Base-by-base conservation (phyloP, 495 filamentous ascomycete species). In the Corynascus novoguineensis region DNA sequence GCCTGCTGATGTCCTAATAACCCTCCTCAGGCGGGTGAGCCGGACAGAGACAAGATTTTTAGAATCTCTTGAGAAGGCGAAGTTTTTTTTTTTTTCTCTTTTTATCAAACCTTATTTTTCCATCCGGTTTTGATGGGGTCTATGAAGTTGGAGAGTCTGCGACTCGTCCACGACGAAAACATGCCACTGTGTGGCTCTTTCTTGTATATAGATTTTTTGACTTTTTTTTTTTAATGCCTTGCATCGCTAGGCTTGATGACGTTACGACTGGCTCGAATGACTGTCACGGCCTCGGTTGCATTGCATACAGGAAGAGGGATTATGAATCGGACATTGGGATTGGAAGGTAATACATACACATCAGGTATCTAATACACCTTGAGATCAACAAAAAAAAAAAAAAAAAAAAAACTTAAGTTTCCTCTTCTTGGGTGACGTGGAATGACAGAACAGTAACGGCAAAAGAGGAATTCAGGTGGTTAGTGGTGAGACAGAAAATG, bases 241-340 rank as follows among this genome's bases (percentile, higher is more conserved):
- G 53, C 42, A 47, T 31, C 31, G 32, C 53, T 50, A 27, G 45
- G 53, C 31, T 56, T 56, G 44, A 56, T 50, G 53, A 56, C 53
- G 44, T 55, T 40, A 56, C 53, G 53, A 56, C 53, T 56, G 53
- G 53, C 25, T 56, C 53, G 53, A 25, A 56, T 56, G 45, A 56
- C 31, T 49, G 27, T 56, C 53, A 56, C 22, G 53, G 27, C 53
- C 31, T 41, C 24, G 52, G 50, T 12, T 44, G 40, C 34, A 51
- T 34, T 19, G 9, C 40, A 44, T 37, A 44, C 17, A 29, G 4
- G 44, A 8, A 14, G 22, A 31, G 21, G 9, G 22, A 22, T 25
- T 27, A n/a, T 24, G 40, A 21, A 22, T 24, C 1, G 40, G 51
- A 6, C 12, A n/a, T 0, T 5, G 52, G 52, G 12, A 40, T 53